Conservation (phyloP, 306 rosid species). For the cucumber (Cucumis sativus) region DNA sequence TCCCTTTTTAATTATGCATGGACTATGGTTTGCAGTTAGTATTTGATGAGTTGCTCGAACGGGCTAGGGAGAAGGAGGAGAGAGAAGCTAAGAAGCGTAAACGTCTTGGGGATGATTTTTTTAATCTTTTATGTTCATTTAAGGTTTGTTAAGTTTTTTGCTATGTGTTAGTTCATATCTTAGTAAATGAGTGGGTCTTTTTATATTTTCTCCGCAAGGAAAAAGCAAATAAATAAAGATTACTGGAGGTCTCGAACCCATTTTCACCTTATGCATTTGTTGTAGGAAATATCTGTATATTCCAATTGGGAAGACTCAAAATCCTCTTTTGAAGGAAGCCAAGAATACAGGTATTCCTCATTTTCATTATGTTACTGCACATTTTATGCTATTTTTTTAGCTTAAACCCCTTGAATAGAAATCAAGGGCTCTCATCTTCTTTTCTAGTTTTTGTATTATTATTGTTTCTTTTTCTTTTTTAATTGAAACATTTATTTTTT, state of each 20-base stretch:
- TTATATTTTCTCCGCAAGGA: background rate
- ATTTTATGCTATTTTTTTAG: background rate
- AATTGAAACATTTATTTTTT: too few species aligned
- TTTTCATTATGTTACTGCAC: conserved; percentile 1
- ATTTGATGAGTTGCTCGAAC: conserved; percentile 70
- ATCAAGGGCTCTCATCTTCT: background rate
- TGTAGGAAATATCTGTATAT: conserved; percentile 60
- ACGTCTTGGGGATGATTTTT: conserved; percentile 67
- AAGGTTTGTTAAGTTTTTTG: conserved; percentile 37
- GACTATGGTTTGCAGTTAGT: conserved; percentile 51
- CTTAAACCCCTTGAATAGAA: background rate
- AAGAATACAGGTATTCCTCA: conserved; percentile 58
- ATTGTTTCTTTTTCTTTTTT: background rate
- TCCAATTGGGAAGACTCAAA: conserved; percentile 71
- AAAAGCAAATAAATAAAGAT: background rate
- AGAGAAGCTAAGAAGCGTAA: conserved; percentile 81
- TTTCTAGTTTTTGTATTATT: background rate
- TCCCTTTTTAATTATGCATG: conserved; percentile 15
- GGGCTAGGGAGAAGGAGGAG: conserved; percentile 78
- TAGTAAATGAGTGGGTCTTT: background rate
- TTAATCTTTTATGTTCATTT: conserved; percentile 42
- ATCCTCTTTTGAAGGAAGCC: conserved; percentile 44
- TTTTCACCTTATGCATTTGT: conserved; percentile 3
- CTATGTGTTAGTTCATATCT: conserved; percentile 6
- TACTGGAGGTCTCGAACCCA: conserved; percentile 1